phyloP scores from a whole-genome alignment of 768 basidiomycete species.

The Hygrophorus russula region DNA sequence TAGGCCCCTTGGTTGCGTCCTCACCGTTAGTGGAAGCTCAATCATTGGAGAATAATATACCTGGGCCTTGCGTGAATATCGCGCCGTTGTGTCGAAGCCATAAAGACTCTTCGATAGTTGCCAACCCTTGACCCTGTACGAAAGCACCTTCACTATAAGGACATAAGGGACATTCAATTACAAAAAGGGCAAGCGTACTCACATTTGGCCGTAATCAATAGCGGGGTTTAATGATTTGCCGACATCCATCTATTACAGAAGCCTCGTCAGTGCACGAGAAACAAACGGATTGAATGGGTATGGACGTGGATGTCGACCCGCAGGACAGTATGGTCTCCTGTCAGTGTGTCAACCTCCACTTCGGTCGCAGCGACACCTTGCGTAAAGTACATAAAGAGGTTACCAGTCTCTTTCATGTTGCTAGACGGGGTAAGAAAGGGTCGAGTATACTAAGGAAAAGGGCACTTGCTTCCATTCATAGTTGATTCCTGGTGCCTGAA shows the following conservation, averaged over 20 bases:
- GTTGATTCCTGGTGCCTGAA: conserved; percentile 7
- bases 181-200: neutral
- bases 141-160: conserved; percentile 10
- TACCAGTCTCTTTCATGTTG: conserved; percentile 12
- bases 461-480: conserved; percentile 12
- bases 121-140: conserved; percentile 10
- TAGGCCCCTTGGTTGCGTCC: conserved; percentile 5
- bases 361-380: conserved; percentile 11
- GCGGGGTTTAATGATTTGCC: conserved; percentile 10
- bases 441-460: neutral
- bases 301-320: conserved; percentile 8
- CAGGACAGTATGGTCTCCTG: conserved; percentile 11
- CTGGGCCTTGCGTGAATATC: conserved; percentile 12
- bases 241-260: conserved; percentile 10
- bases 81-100: conserved; percentile 13
- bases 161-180: neutral
- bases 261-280: neutral
- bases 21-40: neutral
- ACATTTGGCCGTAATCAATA: conserved; percentile 12
- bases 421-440: conserved; percentile 3
- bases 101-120: conserved; percentile 12
- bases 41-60: neutral
- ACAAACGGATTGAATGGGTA: neutral
- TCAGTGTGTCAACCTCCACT: conserved; percentile 12
- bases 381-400: conserved; percentile 12